phyloP scores from a whole-genome alignment of 2,329 filamentous ascomycete species.

The Plenodomus lindquistii region DNA sequence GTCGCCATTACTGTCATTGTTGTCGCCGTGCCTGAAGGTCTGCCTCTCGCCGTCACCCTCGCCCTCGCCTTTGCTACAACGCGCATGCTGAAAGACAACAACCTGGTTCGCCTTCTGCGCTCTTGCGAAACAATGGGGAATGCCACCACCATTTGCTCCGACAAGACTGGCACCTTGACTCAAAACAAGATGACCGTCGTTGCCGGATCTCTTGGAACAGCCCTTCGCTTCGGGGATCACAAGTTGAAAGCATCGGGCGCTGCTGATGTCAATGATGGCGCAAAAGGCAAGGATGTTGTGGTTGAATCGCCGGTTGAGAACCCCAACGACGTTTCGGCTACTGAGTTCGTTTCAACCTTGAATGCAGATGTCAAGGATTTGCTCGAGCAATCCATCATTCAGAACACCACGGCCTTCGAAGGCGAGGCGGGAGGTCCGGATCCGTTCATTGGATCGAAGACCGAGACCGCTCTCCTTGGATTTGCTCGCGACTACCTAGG shows the following conservation, averaged over 20 bases:
- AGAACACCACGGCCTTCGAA: slow-evolving; percentile 50
- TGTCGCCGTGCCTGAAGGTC: slow-evolving; percentile 69
- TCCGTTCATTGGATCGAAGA: slow-evolving; percentile 75
- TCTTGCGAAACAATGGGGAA: slow-evolving; percentile 75
- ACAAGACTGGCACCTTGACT: slow-evolving; percentile 51
- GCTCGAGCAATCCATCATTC: slow-evolving; percentile 60
- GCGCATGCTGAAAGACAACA: slow-evolving; percentile 70
- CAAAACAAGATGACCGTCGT: slow-evolving; percentile 64
- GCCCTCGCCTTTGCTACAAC: slow-evolving; percentile 70
- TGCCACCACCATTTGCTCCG: slow-evolving; percentile 76
- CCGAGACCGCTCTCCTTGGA: slow-evolving; percentile 73
- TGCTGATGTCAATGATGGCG: slow-evolving; percentile 27
- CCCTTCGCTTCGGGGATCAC: slow-evolving; percentile 58
- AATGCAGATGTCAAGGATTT: slow-evolving; percentile 58
- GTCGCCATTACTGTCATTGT: slow-evolving; percentile 69
- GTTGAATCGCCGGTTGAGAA: slow-evolving; percentile 44
- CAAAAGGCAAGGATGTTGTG: slow-evolving; percentile 36
- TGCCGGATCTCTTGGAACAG: slow-evolving; percentile 67
- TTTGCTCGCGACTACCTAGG: slow-evolving; percentile 69
- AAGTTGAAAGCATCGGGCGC: slow-evolving; percentile 32
- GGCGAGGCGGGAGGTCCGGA: slow-evolving; percentile 46
- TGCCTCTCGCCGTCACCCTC: slow-evolving; percentile 69
- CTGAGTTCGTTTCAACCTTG: slow-evolving; percentile 59
- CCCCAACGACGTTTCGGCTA: slow-evolving; percentile 54
- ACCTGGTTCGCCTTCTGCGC: slow-evolving; percentile 68